Conservation (phyloP, 108 stramenopile species). For the Epithemia pelagica region DNA sequence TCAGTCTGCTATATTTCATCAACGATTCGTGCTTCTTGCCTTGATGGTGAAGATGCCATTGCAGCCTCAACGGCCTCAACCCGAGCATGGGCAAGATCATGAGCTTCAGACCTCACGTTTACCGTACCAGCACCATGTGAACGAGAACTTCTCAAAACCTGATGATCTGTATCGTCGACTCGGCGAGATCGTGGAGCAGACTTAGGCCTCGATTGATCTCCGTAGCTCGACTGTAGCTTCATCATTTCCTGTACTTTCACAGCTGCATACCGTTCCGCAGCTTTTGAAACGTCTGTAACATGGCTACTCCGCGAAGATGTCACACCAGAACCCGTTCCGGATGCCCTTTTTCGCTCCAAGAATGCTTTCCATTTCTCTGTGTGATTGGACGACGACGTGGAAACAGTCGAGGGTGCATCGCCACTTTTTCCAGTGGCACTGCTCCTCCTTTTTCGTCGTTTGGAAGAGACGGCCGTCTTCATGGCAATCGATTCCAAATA, state of each 20-base stretch:
- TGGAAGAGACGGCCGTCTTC: conserved; percentile 46
- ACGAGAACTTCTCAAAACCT: background rate
- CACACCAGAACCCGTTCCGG: conserved; percentile 10
- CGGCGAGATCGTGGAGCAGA: background rate
- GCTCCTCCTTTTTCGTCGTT: conserved; percentile 20
- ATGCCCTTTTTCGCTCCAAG: conserved; percentile 27
- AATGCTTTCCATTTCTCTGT: conserved; percentile 24
- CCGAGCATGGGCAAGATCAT: conserved; percentile 55
- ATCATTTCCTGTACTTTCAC: conserved; percentile 66
- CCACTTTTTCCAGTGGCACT: conserved; percentile 12
- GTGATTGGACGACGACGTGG: conserved; percentile 9
- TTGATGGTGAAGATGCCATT: conserved; percentile 16
- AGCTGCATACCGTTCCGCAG: conserved; percentile 54
- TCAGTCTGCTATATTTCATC: background rate
- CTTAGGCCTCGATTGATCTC: background rate
- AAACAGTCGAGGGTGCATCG: conserved; percentile 4
- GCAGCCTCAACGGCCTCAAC: conserved; percentile 67
- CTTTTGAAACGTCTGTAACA: conserved; percentile 23
- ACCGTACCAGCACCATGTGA: too few relatives aligned
- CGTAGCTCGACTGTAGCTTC: conserved; percentile 9
- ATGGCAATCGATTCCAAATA: conserved; percentile 65
- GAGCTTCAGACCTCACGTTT: too few relatives aligned
- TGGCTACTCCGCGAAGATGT: conserved; percentile 14
- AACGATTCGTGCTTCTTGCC: background rate
- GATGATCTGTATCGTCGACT: background rate